Evolutionary conservation across 1,284 basidiomycete genomes (phyloP), one percentile per base, ranked within the genome.

Genomic region (Mycena citricolor): DNA sequence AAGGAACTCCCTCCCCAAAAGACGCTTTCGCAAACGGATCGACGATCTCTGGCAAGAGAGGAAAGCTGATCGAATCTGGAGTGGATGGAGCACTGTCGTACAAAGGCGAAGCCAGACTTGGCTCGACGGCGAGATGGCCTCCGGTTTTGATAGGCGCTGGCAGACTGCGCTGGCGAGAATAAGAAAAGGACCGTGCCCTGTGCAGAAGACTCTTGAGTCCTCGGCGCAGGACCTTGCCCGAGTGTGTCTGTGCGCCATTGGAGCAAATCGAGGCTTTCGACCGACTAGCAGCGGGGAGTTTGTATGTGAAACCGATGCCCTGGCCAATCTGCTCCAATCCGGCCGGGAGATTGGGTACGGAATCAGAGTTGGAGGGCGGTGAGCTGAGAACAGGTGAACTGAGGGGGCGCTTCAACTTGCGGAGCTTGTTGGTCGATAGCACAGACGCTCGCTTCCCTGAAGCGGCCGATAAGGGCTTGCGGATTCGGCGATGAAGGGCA

Each of bases 231-330:
- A 31, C 17, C 23, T 29, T 39, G 7, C 37, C 5, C 28, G 33
- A 17, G 7, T 21, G 13, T 19, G 33, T 6, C 7, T 6, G 63
- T n/a, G 58, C 49, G 20, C 47, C 47, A 7, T 56, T 55, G 12
- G 66, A 63, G 44, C 61, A 63, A 28, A 71, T 57, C 26, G 69
- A 69, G 8, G 57, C 59, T 49, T 64, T 67, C 14, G 69, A 68
- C 2, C 55, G 53, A 12, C 52, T 45, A 7, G 62, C 64, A 21
- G 57, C 40, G n/a, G 66, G 65, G 8, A 64, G 36, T 16, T 51
- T 62, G 55, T 67, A 71, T 19, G 67, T 75, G 55, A 75, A 80
- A 2, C 77, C 77, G 38, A 80, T 80, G 8, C 77, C 77, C 33
- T 67, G 67, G 13, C 77, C 77, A 32, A 77, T 74, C 44, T 76